phyloP scores from a whole-genome alignment of 116 monocot species.

The Zostera marina region DNA sequence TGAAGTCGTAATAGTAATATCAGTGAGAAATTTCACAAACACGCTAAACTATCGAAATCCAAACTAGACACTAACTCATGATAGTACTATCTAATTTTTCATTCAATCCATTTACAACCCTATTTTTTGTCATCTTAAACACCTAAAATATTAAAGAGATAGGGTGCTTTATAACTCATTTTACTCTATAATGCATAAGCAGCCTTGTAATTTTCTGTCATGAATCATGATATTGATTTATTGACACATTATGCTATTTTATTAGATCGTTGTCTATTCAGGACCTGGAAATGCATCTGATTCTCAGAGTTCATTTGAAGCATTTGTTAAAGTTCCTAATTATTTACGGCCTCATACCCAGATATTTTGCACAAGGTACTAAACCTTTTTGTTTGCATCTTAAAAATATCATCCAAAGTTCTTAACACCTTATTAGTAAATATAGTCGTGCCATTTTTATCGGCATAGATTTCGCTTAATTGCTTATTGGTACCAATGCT shows the following conservation, averaged over 20 bases:
- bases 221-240: not conserved
- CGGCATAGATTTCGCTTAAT: not conserved
- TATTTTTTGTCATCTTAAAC: too few species aligned
- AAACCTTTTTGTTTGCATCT: constrained; percentile 4
- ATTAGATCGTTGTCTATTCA: constrained; percentile 15
- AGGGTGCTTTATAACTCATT: too few species aligned
- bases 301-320: constrained; percentile 56
- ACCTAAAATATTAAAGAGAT: too few species aligned
- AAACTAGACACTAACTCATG: too few species aligned
- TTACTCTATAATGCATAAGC: not conserved
- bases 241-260: not conserved
- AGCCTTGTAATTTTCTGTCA: constrained; percentile 1
- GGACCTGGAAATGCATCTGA: constrained; percentile 77
- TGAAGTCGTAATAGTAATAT: too few species aligned
- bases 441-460: too few species aligned
- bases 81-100: too few species aligned
- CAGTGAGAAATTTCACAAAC: too few species aligned
- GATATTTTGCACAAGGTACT: constrained; percentile 97
- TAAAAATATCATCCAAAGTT: not conserved
- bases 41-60: too few species aligned
- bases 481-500: not conserved
- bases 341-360: constrained; percentile 92
- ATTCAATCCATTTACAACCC: too few species aligned
- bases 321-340: constrained; percentile 88
- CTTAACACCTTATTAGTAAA: not conserved